A percentile compares a stretch with the other conserved stretches of the same genome.
Conservation (phyloP, 805 yeast genomes). For the Pichia phayaonensis region DNA sequence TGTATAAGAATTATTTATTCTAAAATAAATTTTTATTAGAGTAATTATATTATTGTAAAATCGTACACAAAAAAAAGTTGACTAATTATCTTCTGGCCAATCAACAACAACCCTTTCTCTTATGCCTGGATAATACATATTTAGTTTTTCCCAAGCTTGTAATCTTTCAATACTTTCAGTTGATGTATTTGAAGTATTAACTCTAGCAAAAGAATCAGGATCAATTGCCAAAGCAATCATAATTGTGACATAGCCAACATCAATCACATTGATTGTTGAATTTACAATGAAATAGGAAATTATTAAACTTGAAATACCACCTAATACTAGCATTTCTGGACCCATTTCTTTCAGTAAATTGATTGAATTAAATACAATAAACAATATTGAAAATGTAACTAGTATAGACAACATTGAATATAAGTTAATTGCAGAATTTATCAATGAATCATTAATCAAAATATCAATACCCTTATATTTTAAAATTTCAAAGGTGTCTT, state of each 20-base stretch:
- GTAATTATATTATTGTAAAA: background rate
- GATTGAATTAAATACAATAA: background rate
- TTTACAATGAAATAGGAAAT: slow-evolving; percentile 72
- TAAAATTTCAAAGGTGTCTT: slow-evolving; percentile 72
- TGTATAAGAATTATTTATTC: background rate
- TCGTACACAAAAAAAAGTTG: too few species aligned
- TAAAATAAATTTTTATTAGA: background rate
- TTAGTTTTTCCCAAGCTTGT: slow-evolving; percentile 38
- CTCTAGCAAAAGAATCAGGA: slow-evolving; percentile 64
- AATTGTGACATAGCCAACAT: slow-evolving; percentile 76
- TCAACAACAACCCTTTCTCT: slow-evolving; percentile 24
- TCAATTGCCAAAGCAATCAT: slow-evolving; percentile 77
- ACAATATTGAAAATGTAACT: slow-evolving; percentile 25
- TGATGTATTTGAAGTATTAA: slow-evolving; percentile 21
- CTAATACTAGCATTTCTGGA: slow-evolving; percentile 23
- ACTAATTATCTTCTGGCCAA: slow-evolving; percentile 18
- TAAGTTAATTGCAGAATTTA: slow-evolving; percentile 71
- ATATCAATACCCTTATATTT: slow-evolving; percentile 79
- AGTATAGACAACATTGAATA: slow-evolving; percentile 62
- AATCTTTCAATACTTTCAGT: slow-evolving; percentile 33
- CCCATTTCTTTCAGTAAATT: slow-evolving; percentile 14
- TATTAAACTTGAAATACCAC: slow-evolving; percentile 35
- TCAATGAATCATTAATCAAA: slow-evolving; percentile 73
- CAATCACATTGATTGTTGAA: slow-evolving; percentile 64
- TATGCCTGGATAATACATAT: slow-evolving; percentile 26